phyloP scores from a whole-genome alignment of 1,284 basidiomycete species.

The Naganishia liquefaciens region DNA sequence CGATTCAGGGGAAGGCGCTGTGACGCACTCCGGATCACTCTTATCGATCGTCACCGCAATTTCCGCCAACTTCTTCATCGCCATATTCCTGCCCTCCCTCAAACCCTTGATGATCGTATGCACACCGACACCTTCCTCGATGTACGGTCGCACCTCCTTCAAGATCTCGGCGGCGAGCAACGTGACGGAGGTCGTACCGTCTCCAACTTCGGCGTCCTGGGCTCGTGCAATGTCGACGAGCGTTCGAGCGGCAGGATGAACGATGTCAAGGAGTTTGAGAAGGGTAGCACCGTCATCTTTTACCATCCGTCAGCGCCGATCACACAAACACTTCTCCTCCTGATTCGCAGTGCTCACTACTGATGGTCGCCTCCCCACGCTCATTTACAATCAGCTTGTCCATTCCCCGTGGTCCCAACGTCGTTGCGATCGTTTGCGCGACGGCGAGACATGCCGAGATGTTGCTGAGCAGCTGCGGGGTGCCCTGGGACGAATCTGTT shows the following conservation, averaged over 20 bases:
- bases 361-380: conserved; percentile 93
- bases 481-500: conserved; percentile 95
- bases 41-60: conserved; percentile 90
- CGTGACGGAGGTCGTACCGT: conserved; percentile 96
- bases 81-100: conserved; percentile 81
- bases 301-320: not conserved
- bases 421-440: conserved; percentile 83
- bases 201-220: conserved; percentile 97
- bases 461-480: conserved; percentile 89
- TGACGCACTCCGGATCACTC: conserved; percentile 77
- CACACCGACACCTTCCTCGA: conserved; percentile 96
- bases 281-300: conserved; percentile 93
- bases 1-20: not conserved
- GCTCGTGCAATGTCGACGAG: conserved; percentile 96
- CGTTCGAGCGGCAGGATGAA: conserved; percentile 94
- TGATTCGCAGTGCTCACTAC: conserved; percentile 57
- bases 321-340: not conserved
- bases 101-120: conserved; percentile 98
- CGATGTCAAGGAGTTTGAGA: conserved; percentile 92
- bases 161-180: conserved; percentile 90
- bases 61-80: conserved; percentile 81
- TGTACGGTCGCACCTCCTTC: conserved; percentile 86
- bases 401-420: conserved; percentile 98
- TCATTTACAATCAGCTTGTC: conserved; percentile 91
- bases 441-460: conserved; percentile 93